Conservation (phyloP, 768 basidiomycete genomes). For the Macrolepiota albuminosa region DNA sequence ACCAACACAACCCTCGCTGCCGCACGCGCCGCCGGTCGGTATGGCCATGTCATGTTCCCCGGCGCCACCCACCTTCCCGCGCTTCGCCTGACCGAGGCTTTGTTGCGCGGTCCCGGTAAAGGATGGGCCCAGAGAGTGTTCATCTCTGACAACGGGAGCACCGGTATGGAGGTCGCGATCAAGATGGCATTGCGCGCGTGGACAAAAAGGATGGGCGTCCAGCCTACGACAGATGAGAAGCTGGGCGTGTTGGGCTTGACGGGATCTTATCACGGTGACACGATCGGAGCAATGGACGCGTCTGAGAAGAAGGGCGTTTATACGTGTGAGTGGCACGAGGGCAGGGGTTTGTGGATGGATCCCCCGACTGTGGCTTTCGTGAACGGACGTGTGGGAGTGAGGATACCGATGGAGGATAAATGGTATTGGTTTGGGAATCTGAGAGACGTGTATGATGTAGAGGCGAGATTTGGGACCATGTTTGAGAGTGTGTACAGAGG, state of each 20-base stretch:
- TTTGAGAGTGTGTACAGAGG: conserved; percentile 61
- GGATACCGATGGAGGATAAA: conserved; percentile 36
- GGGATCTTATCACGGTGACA: conserved; percentile 97
- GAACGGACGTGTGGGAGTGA: conserved; percentile 50
- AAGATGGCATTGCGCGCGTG: conserved; percentile 92
- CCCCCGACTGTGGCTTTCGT: conserved; percentile 74
- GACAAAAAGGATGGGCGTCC: conserved; percentile 20
- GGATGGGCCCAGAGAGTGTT: conserved; percentile 92
- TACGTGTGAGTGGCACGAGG: conserved; percentile 93
- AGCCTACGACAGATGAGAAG: conserved; percentile 27
- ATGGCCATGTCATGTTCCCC: conserved; percentile 97
- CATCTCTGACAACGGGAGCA: conserved; percentile 93
- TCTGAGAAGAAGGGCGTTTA: conserved; percentile 81
- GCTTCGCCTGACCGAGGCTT: conserved; percentile 72
- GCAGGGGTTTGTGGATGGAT: conserved; percentile 92
- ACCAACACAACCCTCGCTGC: conserved; percentile 79
- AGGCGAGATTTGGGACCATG: conserved; percentile 48
- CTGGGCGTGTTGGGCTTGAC: conserved; percentile 81
- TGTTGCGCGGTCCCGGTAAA: conserved; percentile 77
- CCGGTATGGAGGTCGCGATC: conserved; percentile 94
- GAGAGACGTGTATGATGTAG: conserved; percentile 65
- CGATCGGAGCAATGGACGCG: conserved; percentile 96
- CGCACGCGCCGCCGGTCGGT: conserved; percentile 85
- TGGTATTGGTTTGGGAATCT: conserved; percentile 40
- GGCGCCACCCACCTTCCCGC: conserved; percentile 85